These are phyloP conservation scores for Penicillium manginii DNA, from an alignment of 495 filamentous ascomycete species.

Conservation along the genomic window DNA sequence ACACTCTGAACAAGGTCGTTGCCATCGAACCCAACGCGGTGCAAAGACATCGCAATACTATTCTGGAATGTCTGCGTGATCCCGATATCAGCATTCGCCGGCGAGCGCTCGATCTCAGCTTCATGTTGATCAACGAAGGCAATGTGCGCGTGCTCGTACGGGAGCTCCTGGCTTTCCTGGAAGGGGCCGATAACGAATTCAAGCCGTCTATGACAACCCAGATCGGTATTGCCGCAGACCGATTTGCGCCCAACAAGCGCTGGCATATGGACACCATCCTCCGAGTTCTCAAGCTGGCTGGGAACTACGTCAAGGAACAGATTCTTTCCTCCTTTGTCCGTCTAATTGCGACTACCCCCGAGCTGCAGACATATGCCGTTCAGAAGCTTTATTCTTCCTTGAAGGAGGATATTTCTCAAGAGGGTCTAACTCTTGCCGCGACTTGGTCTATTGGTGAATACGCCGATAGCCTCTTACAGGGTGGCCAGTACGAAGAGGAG, in stretches of 20 bases:
- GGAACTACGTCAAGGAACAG: conserved; percentile 96
- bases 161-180: conserved; percentile 90
- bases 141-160: conserved; percentile 93
- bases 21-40: conserved; percentile 98
- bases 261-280: conserved; percentile 99
- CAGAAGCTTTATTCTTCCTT: conserved; percentile 90
- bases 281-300: conserved; percentile 89
- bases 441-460: conserved; percentile 99
- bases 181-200: conserved; percentile 97
- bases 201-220: conserved; percentile 97
- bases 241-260: conserved; percentile 92
- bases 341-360: conserved; percentile 90
- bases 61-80: conserved; percentile 92
- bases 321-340: conserved; percentile 96
- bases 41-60: conserved; percentile 95
- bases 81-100: conserved; percentile 98
- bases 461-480: conserved; percentile 82
- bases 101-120: conserved; percentile 92
- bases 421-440: conserved; percentile 88
- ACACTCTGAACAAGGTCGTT: conserved; percentile 97
- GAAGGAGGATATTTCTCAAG: conserved; percentile 96
- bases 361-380: conserved; percentile 93
- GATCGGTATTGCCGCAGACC: conserved; percentile 94
- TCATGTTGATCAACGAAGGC: conserved; percentile 94
- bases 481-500: conserved; percentile 94